Evolutionary conservation across 2,329 filamentous ascomycete species (phyloP), one percentile per base, ranked within the genome.

Genomic region (Ophiocordyceps camponoti-leonardi): DNA sequence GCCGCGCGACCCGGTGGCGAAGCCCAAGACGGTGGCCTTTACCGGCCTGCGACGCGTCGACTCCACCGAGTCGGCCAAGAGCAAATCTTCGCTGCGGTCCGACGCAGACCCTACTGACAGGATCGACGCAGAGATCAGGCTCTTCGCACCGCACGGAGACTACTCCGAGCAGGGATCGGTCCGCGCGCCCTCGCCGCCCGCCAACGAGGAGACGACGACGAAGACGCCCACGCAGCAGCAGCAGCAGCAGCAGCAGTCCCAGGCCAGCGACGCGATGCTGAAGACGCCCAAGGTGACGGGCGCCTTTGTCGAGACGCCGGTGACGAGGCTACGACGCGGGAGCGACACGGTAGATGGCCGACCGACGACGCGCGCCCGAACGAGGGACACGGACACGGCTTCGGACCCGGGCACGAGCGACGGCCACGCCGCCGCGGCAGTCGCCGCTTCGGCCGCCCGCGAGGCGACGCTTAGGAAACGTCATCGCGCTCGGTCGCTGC

Each of bases 251-350:
- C 22, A 23, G 22, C 4, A 23, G 16, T 13, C 3, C 11, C 31
- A 33, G 16, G n/a, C 16, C 14, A 41, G 22, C 5, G 40, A 41
- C 19, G 3, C 14, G n/a, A 22, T 41, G 40, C 40, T 19, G 22
- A 6, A 23, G 22, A 77, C 74, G 3, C 74, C 74, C 2, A 67
- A 60, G 44, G 64, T 77, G 4, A 69, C 64, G 0, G 74, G 74
- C 0, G 74, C 74, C 3, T 78, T 70, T 48, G 65, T 77, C 11
- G 72, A 77, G 46, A 77, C 74, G 2, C 73, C 74, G 1, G 66
- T 64, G 8, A 71, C 70, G 5, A 54, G 56, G 61, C 10, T 63
- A 66, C 42, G 22, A 7, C 20, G 16, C 12, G 35, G 18, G n/a
- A 39, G 35, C 16, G 16, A 39, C 16, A 39, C 35, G 4, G 35